Percentiles rank a stretch among this genome's conserved stretches.
phyloP scores from a whole-genome alignment of 2,329 filamentous ascomycete genomes.

The Coniochaeta sp. region DNA sequence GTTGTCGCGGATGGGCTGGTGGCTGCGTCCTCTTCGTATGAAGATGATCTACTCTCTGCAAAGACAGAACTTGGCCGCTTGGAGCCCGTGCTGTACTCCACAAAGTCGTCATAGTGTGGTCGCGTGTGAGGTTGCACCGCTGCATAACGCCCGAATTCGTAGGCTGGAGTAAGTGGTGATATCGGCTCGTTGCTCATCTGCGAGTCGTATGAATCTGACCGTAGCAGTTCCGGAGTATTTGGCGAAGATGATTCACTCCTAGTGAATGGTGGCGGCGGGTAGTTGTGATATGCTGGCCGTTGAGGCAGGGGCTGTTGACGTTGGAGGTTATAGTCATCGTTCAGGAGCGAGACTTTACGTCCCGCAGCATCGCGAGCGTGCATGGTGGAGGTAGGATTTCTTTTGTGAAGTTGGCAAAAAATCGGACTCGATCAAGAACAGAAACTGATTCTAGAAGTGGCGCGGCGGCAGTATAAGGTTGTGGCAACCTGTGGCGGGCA shows the following conservation, averaged over 20 bases:
- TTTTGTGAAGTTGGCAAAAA: neutral
- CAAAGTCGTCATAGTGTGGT: conserved; percentile 27
- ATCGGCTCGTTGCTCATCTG: conserved; percentile 46
- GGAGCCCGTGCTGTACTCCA: conserved; percentile 17
- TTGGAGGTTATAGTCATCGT: conserved; percentile 35
- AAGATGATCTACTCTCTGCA: conserved; percentile 37
- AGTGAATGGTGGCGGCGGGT: conserved; percentile 21
- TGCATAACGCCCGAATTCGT: conserved; percentile 16
- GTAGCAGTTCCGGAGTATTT: conserved; percentile 49
- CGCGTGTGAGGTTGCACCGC: conserved; percentile 8
- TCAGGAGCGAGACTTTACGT: conserved; percentile 52
- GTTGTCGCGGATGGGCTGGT: conserved; percentile 25
- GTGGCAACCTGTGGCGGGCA: no score
- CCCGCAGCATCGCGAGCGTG: conserved; percentile 49
- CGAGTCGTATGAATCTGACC: conserved; percentile 56
- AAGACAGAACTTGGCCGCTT: conserved; percentile 34
- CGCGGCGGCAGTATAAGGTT: neutral
- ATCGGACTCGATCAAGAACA: neutral
- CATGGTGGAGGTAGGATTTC: conserved; percentile 27
- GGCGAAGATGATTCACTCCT: conserved; percentile 37
- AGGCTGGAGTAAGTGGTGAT: conserved; percentile 49
- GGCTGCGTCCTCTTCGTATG: conserved; percentile 44
- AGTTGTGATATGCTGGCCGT: conserved; percentile 14
- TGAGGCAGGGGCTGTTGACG: conserved; percentile 20
- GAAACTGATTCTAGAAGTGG: neutral